Conservation (phyloP, 2,329 filamentous ascomycete genomes). For the Alternaria sp. region DNA sequence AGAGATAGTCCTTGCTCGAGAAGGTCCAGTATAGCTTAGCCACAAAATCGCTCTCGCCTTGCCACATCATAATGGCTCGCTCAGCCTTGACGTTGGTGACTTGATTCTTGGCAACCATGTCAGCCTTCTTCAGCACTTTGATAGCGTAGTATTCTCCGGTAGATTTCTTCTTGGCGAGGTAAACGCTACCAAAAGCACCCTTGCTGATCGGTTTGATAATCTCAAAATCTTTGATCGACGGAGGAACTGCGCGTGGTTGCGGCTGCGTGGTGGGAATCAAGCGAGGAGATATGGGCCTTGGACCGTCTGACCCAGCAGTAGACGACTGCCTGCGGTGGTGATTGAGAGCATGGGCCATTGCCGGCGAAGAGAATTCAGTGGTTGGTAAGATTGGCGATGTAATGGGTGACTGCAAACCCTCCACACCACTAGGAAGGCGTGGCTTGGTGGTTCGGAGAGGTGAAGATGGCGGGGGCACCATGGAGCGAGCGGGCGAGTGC, state of each 20-base stretch:
- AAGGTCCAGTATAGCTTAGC: constrained; percentile 99
- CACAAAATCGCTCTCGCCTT: constrained; percentile 98
- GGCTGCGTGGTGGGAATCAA: constrained; percentile 79
- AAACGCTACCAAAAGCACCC: constrained; percentile 97
- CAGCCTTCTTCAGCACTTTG: constrained; percentile 98
- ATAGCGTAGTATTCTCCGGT: constrained; percentile 99
- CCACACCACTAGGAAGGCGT: constrained; percentile 68
- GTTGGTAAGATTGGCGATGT: constrained; percentile 86
- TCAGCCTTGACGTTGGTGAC: constrained; percentile 99
- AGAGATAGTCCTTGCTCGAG: constrained; percentile 98
- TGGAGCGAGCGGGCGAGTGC: constrained; percentile 83
- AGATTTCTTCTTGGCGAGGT: constrained; percentile 97
- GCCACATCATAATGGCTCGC: constrained; percentile 99
- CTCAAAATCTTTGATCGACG: constrained; percentile 98
- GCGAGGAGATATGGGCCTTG: constrained; percentile 80
- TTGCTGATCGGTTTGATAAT: constrained; percentile 99
- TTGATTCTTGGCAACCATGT: constrained; percentile 99
- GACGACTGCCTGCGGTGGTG: constrained; percentile 93
- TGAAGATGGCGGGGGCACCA: constrained; percentile 74
- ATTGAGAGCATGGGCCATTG: constrained; percentile 63
- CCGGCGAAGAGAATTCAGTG: constrained; percentile 81
- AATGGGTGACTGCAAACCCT: constrained; percentile 81
- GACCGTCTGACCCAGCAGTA: constrained; percentile 75
- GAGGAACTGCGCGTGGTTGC: constrained; percentile 86
- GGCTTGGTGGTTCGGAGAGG: constrained; percentile 87